Evolutionary conservation across 2,329 filamentous ascomycete species (phyloP).

Genomic region (Venturia nashicola): DNA sequence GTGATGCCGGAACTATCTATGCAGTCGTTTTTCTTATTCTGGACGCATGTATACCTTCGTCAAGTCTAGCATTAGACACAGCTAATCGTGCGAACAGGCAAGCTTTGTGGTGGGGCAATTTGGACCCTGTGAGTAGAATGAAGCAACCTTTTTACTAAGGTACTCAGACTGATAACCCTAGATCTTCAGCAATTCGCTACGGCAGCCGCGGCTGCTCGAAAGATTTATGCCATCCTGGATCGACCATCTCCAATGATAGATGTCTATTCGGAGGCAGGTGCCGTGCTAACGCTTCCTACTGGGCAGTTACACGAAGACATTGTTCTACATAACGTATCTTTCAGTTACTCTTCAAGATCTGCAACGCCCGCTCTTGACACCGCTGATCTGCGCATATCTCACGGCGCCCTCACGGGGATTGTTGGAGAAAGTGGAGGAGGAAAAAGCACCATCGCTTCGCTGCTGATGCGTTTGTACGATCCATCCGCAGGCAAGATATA

Average conservation of each 20-base stretch:
- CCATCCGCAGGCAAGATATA: conserved; percentile 18
- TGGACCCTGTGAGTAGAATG: conserved; percentile 23
- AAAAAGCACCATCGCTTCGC: conserved; percentile 27
- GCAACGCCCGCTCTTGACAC: conserved; percentile 26
- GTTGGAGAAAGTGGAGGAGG: conserved; percentile 31
- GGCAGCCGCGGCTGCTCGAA: conserved; percentile 6
- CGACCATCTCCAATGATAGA: neutral
- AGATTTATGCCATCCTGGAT: conserved; percentile 16
- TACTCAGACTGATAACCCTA: neutral
- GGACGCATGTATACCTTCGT: conserved; percentile 22
- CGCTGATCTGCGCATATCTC: conserved; percentile 23
- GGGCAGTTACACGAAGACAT: conserved; percentile 16
- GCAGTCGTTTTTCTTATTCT: conserved; percentile 44
- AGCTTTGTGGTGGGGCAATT: conserved; percentile 33
- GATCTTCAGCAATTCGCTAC: conserved; percentile 4
- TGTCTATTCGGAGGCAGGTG: conserved; percentile 16
- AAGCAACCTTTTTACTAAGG: no score
- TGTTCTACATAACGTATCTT: conserved; percentile 26
- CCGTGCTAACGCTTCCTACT: conserved; percentile 10
- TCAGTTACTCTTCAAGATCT: conserved; percentile 29
- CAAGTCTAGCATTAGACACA: neutral
- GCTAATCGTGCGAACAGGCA: conserved; percentile 19
- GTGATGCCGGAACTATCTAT: conserved; percentile 35
- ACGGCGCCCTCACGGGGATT: conserved; percentile 28
- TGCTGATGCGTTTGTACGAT: conserved; percentile 28